These are phyloP conservation scores for Neurospora sp. DNA, from an alignment of 495 filamentous ascomycete genomes.

Conservation along the genomic window DNA sequence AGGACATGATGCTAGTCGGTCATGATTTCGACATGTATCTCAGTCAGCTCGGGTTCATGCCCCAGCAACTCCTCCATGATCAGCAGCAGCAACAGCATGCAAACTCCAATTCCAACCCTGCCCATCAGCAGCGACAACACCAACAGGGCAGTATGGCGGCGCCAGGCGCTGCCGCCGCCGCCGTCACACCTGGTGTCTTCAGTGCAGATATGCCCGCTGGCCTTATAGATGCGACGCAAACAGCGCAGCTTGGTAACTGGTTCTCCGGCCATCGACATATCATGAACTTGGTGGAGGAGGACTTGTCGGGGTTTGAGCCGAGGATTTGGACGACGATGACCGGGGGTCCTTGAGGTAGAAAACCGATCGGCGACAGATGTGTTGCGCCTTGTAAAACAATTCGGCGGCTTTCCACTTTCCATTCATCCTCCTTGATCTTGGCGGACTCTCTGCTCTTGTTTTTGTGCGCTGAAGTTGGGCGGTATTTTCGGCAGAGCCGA, in stretches of 20 bases:
- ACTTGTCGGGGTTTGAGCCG: conserved; percentile 40
- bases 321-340: conserved; percentile 17
- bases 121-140: background rate
- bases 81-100: conserved; percentile 1
- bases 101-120: background rate
- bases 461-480: background rate
- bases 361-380: background rate
- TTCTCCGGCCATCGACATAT: conserved; percentile 59
- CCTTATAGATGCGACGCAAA: conserved; percentile 20
- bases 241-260: conserved; percentile 52
- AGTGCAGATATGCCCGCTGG: background rate
- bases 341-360: background rate
- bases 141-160: background rate
- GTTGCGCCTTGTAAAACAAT: background rate
- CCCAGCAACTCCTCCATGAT: conserved; percentile 14
- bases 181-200: background rate
- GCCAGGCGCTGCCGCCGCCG: background rate
- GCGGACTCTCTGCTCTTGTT: background rate
- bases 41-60: conserved; percentile 52
- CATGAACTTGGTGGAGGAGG: conserved; percentile 52
- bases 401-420: background rate
- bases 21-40: conserved; percentile 58
- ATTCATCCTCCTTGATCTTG: background rate
- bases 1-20: conserved; percentile 39
- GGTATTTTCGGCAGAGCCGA: background rate